Evolutionary conservation across 2,329 filamentous ascomycete species (phyloP).

Genomic region (Verticillium isaacii): DNA sequence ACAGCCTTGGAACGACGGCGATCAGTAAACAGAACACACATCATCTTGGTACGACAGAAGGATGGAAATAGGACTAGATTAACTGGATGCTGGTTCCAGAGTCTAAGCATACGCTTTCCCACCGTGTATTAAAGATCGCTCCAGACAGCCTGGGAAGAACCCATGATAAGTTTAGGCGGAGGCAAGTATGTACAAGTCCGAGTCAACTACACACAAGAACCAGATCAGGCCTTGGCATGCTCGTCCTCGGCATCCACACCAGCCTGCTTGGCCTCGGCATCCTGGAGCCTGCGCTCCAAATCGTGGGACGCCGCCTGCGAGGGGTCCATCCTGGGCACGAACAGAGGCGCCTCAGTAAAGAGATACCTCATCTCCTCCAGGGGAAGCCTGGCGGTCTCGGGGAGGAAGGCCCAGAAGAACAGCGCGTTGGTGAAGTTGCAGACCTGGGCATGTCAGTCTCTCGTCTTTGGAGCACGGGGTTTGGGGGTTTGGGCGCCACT

Average conservation of each 20-base stretch:
- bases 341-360: slow-evolving; percentile 58
- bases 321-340: slow-evolving; percentile 51
- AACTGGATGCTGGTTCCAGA: too few species aligned
- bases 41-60: too few species aligned
- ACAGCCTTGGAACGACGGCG: too few species aligned
- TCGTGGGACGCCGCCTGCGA: slow-evolving; percentile 38
- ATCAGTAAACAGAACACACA: too few species aligned
- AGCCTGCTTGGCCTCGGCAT: slow-evolving; percentile 48
- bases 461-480: too few species aligned
- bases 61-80: too few species aligned
- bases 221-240: not conserved
- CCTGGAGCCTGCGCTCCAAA: slow-evolving; percentile 53
- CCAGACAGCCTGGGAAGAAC: too few species aligned
- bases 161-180: too few species aligned
- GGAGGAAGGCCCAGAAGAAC: slow-evolving; percentile 59
- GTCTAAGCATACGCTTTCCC: too few species aligned
- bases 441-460: slow-evolving; percentile 20
- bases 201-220: too few species aligned
- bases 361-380: slow-evolving; percentile 66
- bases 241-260: not conserved
- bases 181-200: too few species aligned
- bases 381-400: slow-evolving; percentile 58
- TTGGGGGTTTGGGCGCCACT: not conserved
- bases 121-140: too few species aligned
- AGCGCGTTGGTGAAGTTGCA: slow-evolving; percentile 52